phyloP scores from a whole-genome alignment of 768 basidiomycete species.

The Pisolithus albus region DNA sequence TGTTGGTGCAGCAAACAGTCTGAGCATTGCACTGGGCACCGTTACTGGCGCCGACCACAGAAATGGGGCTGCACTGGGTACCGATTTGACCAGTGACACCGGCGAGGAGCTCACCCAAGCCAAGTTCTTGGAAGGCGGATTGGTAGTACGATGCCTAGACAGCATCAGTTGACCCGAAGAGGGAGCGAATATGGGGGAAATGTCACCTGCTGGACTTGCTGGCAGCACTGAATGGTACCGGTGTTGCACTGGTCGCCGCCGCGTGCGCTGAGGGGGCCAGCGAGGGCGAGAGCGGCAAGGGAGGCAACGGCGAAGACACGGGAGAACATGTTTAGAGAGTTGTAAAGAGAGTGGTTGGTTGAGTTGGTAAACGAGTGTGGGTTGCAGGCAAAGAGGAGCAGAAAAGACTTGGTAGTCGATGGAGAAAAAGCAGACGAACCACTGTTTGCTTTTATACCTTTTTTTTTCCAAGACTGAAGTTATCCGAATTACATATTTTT shows the following conservation, averaged over 20 bases:
- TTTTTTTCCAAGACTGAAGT: too few species aligned
- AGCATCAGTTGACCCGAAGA: neutral
- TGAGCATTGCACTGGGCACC: conserved; percentile 17
- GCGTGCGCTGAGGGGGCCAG: neutral
- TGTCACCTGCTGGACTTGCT: neutral
- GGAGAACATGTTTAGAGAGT: neutral
- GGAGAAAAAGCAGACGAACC: too few species aligned
- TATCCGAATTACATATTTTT: too few species aligned
- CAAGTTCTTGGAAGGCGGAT: neutral
- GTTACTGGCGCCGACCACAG: conserved; percentile 6
- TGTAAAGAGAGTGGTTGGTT: neutral
- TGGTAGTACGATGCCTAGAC: neutral
- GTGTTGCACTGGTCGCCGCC: conserved; percentile 7
- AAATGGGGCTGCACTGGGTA: conserved; percentile 1
- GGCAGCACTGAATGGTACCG: conserved; percentile 7
- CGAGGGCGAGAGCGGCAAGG: neutral
- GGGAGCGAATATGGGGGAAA: neutral
- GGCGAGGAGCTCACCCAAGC: conserved; percentile 4
- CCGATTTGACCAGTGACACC: conserved; percentile 2
- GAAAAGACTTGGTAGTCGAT: neutral
- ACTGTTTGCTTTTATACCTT: too few species aligned
- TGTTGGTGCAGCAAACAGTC: conserved; percentile 34
- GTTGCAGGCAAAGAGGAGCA: neutral
- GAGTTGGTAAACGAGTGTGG: neutral
- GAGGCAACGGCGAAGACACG: neutral